Conservation (phyloP, 176 grass and related monocot species). For the Raddia distichophylla region DNA sequence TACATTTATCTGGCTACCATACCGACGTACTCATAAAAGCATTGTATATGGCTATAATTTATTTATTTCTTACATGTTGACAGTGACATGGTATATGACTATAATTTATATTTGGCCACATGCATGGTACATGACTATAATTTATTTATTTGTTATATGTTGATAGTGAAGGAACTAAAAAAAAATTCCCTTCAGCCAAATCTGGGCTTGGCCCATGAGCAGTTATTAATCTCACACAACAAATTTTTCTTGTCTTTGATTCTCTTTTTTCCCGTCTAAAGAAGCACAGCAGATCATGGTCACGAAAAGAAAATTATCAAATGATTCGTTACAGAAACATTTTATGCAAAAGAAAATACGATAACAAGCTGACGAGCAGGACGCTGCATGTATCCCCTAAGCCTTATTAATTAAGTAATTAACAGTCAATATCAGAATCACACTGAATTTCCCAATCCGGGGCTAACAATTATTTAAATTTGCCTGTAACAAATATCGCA, state of each 20-base stretch:
- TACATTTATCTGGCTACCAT: too few relatives aligned
- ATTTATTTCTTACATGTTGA: too few relatives aligned
- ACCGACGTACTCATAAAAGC: too few relatives aligned
- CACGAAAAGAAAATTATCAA: background rate
- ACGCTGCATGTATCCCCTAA: background rate
- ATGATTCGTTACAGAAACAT: background rate
- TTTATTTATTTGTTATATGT: too few relatives aligned
- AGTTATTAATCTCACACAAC: background rate
- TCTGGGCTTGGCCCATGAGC: background rate
- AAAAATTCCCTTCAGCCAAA: background rate
- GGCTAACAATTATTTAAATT: too few relatives aligned
- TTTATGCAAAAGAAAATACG: background rate
- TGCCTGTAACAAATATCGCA: too few relatives aligned
- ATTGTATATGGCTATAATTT: too few relatives aligned
- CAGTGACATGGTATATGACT: too few relatives aligned
- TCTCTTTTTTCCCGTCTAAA: too few relatives aligned
- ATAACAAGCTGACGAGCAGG: background rate
- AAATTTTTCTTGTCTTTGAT: too few relatives aligned
- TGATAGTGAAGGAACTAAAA: background rate
- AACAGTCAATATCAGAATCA: background rate
- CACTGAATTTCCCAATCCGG: background rate
- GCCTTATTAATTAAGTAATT: background rate
- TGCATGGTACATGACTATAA: too few relatives aligned
- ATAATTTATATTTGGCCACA: too few relatives aligned
- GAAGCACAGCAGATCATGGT: background rate